These are phyloP conservation scores for Fusarium xyrophilum DNA, from an alignment of 2,329 filamentous ascomycete species.

Conservation along the genomic window DNA sequence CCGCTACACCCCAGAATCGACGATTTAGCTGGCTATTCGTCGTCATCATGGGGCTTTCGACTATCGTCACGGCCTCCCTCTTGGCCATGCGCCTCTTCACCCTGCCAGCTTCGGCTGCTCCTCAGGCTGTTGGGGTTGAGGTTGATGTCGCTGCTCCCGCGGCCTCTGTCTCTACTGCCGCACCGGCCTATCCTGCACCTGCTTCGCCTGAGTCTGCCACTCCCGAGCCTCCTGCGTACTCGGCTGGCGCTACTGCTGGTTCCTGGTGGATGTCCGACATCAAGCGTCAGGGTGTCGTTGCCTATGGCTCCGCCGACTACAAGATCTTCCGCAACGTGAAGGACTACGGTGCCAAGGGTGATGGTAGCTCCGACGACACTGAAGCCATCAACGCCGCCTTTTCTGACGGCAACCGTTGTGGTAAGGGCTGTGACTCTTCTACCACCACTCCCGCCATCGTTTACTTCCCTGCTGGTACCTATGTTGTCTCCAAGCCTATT, in stretches of 20 bases:
- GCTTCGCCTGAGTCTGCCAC: conserved; percentile 2
- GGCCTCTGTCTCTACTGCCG: not conserved
- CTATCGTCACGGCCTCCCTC: conserved; percentile 51
- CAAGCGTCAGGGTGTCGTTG: conserved; percentile 70
- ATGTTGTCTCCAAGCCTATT: conserved; percentile 79
- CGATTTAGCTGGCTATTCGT: conserved; percentile 47
- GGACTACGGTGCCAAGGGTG: conserved; percentile 76
- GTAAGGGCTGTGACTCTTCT: conserved; percentile 78
- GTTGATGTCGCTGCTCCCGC: conserved; percentile 22
- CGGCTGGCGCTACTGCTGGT: conserved; percentile 34
- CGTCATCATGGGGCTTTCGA: conserved; percentile 57
- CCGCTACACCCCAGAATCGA: conserved; percentile 23
- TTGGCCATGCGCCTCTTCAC: conserved; percentile 54
- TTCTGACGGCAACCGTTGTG: conserved; percentile 78
- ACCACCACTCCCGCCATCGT: conserved; percentile 86
- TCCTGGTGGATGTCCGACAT: conserved; percentile 77
- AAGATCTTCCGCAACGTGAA: conserved; percentile 79
- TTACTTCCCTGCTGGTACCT: conserved; percentile 91
- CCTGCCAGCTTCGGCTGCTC: conserved; percentile 45
- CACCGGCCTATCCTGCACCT: not conserved
- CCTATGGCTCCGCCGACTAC: conserved; percentile 67
- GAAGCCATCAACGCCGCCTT: conserved; percentile 87
- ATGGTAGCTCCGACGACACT: conserved; percentile 79
- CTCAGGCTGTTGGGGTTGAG: conserved; percentile 17
- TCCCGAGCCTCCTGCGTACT: not conserved